Evolutionary conservation across 768 basidiomycete species (phyloP).

Genomic region (Termitomyces heimii): DNA sequence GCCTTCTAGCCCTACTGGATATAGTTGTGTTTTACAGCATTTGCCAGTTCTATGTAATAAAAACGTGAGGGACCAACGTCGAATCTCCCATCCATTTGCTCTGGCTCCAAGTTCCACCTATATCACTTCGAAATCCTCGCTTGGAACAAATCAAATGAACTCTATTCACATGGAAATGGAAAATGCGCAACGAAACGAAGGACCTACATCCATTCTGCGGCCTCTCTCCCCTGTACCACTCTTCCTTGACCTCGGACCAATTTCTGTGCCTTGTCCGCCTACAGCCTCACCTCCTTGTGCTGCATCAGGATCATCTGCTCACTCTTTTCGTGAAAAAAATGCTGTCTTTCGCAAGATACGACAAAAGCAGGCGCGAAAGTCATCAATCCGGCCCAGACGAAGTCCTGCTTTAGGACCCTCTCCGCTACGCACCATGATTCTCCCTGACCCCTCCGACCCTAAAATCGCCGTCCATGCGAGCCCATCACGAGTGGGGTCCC

Average conservation of each 20-base stretch:
- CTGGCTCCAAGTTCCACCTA: constrained; percentile 9
- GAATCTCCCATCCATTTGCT: constrained; percentile 26
- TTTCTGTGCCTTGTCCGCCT: constrained; percentile 1
- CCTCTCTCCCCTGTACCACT: constrained; percentile 6
- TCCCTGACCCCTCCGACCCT: constrained; percentile 25
- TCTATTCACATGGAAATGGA: neutral
- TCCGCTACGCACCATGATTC: constrained; percentile 37
- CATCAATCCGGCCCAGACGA: constrained; percentile 21
- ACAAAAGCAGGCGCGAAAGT: constrained; percentile 8
- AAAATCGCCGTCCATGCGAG: constrained; percentile 8
- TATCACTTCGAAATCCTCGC: neutral
- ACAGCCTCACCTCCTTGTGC: neutral
- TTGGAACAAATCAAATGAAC: neutral
- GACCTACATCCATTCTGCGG: neutral
- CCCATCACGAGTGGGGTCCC: neutral
- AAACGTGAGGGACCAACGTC: constrained; percentile 1
- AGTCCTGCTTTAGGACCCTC: constrained; percentile 41
- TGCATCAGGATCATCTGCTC: neutral
- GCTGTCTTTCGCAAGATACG: constrained; percentile 4
- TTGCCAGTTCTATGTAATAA: neutral
- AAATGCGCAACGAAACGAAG: neutral
- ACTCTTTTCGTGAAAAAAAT: neutral
- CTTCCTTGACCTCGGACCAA: constrained; percentile 6
- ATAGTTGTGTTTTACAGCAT: neutral
- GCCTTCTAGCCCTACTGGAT: neutral